These are phyloP conservation scores for Myotisia sp. DNA, from an alignment of 2,329 filamentous ascomycete genomes.

Conservation along the genomic window DNA sequence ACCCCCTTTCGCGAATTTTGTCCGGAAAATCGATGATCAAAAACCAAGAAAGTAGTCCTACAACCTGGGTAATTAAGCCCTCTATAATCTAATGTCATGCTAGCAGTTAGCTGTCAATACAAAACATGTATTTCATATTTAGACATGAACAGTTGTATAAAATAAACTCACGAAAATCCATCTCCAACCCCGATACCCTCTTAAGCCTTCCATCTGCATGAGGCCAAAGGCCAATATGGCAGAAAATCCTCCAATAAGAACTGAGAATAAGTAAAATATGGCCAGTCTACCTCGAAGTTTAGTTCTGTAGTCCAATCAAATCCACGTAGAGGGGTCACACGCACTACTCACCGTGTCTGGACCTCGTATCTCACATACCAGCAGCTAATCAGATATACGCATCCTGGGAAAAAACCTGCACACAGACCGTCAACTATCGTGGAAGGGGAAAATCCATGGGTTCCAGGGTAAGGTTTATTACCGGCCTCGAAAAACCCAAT, in stretches of 20 bases:
- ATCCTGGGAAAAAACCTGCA: slow-evolving; percentile 29
- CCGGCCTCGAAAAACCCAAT: slow-evolving; percentile 34
- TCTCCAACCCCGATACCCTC: slow-evolving; percentile 24
- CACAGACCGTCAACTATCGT: too few species aligned
- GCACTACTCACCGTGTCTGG: slow-evolving; percentile 50
- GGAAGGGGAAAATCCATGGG: too few species aligned
- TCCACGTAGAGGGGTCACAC: too few species aligned
- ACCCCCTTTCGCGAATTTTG: slow-evolving; percentile 34
- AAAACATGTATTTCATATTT: neutral
- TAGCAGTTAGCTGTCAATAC: neutral
- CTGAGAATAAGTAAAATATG: slow-evolving; percentile 7
- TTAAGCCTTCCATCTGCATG: slow-evolving; percentile 16
- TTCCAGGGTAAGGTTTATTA: too few species aligned
- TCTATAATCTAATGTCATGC: slow-evolving; percentile 23
- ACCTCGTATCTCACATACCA: slow-evolving; percentile 47
- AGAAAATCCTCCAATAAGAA: slow-evolving; percentile 8
- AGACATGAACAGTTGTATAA: too few species aligned
- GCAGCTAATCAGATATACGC: slow-evolving; percentile 32
- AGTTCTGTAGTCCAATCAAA: too few species aligned
- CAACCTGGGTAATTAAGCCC: slow-evolving; percentile 38
- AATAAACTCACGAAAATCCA: slow-evolving; percentile 17
- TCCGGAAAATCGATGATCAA: slow-evolving; percentile 52
- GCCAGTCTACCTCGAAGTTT: slow-evolving; percentile 8
- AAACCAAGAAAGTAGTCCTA: slow-evolving; percentile 41
- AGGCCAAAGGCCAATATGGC: slow-evolving; percentile 26